These are phyloP conservation scores for Paramecium bursaria DNA, from an alignment of 73 alveolate genomes.

Conservation along the genomic window DNA sequence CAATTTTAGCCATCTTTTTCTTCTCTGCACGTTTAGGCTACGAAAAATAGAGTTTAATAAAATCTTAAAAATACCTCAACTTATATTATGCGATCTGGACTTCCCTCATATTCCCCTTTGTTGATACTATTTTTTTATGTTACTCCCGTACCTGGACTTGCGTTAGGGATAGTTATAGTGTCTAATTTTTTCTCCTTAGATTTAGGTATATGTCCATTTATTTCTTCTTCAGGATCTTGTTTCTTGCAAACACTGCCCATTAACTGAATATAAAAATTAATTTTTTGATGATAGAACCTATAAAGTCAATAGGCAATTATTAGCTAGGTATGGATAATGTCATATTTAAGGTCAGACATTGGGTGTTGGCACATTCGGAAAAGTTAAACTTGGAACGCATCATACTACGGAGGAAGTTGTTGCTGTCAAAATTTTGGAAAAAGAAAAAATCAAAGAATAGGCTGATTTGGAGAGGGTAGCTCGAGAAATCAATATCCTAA, in stretches of 20 bases:
- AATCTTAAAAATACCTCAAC: slow-evolving; percentile 4
- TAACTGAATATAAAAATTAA: background rate
- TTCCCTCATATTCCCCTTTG: slow-evolving; percentile 47
- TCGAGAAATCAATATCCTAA: slow-evolving; percentile 85
- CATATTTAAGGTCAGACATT: too few relatives aligned
- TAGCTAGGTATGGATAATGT: too few relatives aligned
- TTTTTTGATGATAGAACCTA: too few relatives aligned
- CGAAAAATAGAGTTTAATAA: too few relatives aligned
- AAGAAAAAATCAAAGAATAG: slow-evolving; percentile 88
- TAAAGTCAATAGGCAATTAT: slow-evolving; percentile 48
- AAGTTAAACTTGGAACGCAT: slow-evolving; percentile 81
- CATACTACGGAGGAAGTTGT: slow-evolving; percentile 85
- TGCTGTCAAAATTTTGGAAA: slow-evolving; percentile 93
- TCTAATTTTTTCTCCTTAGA: slow-evolving; percentile 44
- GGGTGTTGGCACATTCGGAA: slow-evolving; percentile 87
- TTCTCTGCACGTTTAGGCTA: slow-evolving; percentile 43
- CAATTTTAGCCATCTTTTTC: slow-evolving; percentile 38
- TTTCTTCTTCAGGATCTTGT: slow-evolving; percentile 50
- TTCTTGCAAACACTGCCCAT: slow-evolving; percentile 65
- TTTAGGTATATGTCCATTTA: slow-evolving; percentile 28
- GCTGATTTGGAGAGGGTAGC: slow-evolving; percentile 87
- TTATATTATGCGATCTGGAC: slow-evolving; percentile 3
- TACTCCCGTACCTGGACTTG: slow-evolving; percentile 18
- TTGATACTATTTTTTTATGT: slow-evolving; percentile 31
- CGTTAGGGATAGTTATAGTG: slow-evolving; percentile 34